Evolutionary conservation across 75 land plant genomes (phyloP), one percentile per base, ranked within the genome.

Genomic region (Pseudotsuga menziesii): DNA sequence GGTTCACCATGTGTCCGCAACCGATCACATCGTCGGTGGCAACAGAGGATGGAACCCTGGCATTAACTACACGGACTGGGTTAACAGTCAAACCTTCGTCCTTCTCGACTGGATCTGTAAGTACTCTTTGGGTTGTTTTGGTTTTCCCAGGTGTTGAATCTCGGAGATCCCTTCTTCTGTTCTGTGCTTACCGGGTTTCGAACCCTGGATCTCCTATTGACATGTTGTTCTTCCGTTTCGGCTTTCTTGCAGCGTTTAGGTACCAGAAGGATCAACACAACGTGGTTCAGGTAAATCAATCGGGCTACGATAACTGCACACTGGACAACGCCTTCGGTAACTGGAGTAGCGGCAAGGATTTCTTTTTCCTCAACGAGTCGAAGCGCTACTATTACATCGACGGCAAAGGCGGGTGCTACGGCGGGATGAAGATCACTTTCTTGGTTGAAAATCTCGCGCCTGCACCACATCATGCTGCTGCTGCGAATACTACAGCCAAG

Each of bases 311-410:
- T 75, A 89, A 87, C 82, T 89, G 91, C 74, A 89, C 91, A 44
- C 75, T 73, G 57, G 87, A 89, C 32, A 77, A 85, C 15, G 78
- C 80, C 19, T 11, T 71, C 17, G 91, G 85, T 1, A 89, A 89
- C 78, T 89, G 91, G 91, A 89, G 75, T 73, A 84, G 83, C 80
- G 91, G 91, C 75, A 89, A 89, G 75, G 91, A 89, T 39, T 89
- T 89, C 80, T 82, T 89, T 19, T 77, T 58, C 22, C 83, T 89
- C 17, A 57, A 80, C 32, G 62, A 85, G 56, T 32, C 89, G 54
- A 56, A 80, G 78, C 78, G 80, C 61, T 89, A 89, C 73, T 89
- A 87, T 78, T 89, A 85, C 85, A 85, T 89, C 27, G 82, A 89
- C 73, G 86, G 86, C 27, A 89, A 77, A 54, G 91, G 91, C 0